Percentiles rank a stretch among this genome's conserved stretches.
These are phyloP conservation scores for Serendipita sp. DNA, from an alignment of 768 basidiomycete species.

Conservation along the genomic window DNA sequence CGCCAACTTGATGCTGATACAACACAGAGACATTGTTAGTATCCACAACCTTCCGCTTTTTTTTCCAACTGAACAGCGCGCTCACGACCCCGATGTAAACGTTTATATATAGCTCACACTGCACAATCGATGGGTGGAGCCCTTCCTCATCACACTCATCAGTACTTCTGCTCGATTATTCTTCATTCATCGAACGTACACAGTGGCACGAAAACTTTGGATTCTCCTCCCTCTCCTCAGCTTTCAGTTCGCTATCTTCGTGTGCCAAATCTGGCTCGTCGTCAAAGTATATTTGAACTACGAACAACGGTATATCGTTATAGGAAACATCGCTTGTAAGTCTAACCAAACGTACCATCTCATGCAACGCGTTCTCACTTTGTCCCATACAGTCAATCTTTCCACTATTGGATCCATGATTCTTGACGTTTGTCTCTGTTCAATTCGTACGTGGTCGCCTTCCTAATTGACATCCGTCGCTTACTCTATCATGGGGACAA, in stretches of 20 bases:
- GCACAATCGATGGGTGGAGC: background rate
- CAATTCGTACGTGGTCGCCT: background rate
- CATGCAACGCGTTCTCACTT: background rate
- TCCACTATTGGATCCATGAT: background rate
- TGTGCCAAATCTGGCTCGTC: background rate
- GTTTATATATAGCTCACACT: background rate
- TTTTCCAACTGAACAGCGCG: background rate
- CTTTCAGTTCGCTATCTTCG: background rate
- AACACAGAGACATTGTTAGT: background rate
- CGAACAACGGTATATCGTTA: background rate
- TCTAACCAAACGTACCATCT: no score
- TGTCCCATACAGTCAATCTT: background rate
- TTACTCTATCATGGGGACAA: no score
- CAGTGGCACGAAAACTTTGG: background rate
- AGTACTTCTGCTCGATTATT: background rate
- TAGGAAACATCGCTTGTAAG: background rate
- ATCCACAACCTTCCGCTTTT: no score
- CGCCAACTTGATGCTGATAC: background rate
- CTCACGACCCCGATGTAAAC: no score
- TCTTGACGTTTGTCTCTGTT: background rate
- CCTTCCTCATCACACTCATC: background rate
- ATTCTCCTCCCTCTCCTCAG: background rate
- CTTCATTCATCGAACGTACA: background rate
- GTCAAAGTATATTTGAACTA: background rate
- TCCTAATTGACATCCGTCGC: no score